phyloP scores from a whole-genome alignment of 768 basidiomycete genomes.

The Hericium alpestre region DNA sequence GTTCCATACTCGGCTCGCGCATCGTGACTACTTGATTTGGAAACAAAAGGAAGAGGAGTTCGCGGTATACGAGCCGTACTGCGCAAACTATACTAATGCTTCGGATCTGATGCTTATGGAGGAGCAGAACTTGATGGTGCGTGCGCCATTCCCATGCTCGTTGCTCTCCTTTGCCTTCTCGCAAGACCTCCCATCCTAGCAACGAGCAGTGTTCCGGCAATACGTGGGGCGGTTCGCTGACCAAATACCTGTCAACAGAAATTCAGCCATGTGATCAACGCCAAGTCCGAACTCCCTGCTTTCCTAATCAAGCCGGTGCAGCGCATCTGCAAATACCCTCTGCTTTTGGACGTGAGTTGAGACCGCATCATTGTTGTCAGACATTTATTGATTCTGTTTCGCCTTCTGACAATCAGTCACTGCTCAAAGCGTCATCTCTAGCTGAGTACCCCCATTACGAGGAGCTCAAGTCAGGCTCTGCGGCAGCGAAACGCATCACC shows the following conservation, averaged over 20 bases:
- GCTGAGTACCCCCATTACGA: slow-evolving; percentile 60
- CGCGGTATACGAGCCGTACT: slow-evolving; percentile 93
- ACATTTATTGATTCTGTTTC: slow-evolving; percentile 2
- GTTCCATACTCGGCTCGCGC: slow-evolving; percentile 11
- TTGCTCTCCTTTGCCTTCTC: neutral
- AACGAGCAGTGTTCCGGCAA: neutral
- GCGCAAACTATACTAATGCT: slow-evolving; percentile 86
- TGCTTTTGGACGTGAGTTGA: slow-evolving; percentile 74
- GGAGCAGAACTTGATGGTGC: slow-evolving; percentile 76
- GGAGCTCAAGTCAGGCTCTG: slow-evolving; percentile 76
- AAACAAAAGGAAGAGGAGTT: slow-evolving; percentile 90
- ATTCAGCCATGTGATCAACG: slow-evolving; percentile 77
- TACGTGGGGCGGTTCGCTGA: slow-evolving; percentile 6
- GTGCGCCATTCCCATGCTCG: slow-evolving; percentile 22
- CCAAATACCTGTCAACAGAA: slow-evolving; percentile 34
- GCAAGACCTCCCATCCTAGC: neutral
- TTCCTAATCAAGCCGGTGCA: slow-evolving; percentile 99
- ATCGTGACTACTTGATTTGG: slow-evolving; percentile 13
- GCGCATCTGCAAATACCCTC: slow-evolving; percentile 95
- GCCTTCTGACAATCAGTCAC: slow-evolving; percentile 35
- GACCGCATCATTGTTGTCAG: slow-evolving; percentile 8
- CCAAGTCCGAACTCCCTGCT: slow-evolving; percentile 85
- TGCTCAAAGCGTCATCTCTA: slow-evolving; percentile 60
- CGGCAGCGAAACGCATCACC: slow-evolving; percentile 84
- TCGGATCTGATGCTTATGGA: slow-evolving; percentile 77